phyloP scores from a whole-genome alignment of 495 filamentous ascomycete genomes.

The Thermochaetoides thermophila region DNA sequence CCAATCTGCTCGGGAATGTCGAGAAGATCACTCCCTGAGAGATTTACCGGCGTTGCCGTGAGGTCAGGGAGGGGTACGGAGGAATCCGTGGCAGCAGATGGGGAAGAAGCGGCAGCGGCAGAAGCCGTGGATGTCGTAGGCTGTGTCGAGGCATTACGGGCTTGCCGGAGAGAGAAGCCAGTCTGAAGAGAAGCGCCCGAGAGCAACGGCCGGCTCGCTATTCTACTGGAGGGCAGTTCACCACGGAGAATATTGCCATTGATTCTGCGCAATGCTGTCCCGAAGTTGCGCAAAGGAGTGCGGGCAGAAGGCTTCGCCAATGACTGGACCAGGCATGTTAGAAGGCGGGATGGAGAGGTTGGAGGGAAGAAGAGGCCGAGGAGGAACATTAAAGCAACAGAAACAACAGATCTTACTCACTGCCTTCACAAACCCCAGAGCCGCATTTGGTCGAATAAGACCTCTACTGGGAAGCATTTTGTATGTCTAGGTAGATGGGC shows the following conservation, averaged over 20 bases:
- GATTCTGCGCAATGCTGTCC: constrained; percentile 15
- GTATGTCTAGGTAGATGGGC: no score
- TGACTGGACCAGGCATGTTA: constrained; percentile 4
- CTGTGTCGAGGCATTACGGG: constrained; percentile 22
- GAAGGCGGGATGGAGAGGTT: no score
- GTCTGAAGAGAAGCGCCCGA: constrained; percentile 7
- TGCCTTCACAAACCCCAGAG: constrained; percentile 23
- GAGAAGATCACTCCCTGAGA: constrained; percentile 30
- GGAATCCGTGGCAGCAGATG: constrained; percentile 1
- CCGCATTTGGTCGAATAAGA: constrained; percentile 27
- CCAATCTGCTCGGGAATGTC: constrained; percentile 59
- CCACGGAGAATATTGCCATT: not conserved
- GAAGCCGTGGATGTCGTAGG: constrained; percentile 3
- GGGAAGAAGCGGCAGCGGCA: constrained; percentile 2
- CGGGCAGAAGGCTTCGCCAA: constrained; percentile 7
- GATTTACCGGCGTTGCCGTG: constrained; percentile 11
- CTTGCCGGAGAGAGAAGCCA: constrained; percentile 8
- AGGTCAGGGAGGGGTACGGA: constrained; percentile 6
- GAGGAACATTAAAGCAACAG: not conserved
- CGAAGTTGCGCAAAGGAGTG: constrained; percentile 13
- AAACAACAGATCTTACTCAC: constrained; percentile 6
- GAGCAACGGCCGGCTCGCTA: constrained; percentile 9
- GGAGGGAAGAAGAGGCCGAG: not conserved
- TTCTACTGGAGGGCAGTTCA: constrained; percentile 6
- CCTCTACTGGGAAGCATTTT: constrained; percentile 42